Evolutionary conservation across 768 basidiomycete genomes (phyloP).

Genomic region (Suillus tomentosus): DNA sequence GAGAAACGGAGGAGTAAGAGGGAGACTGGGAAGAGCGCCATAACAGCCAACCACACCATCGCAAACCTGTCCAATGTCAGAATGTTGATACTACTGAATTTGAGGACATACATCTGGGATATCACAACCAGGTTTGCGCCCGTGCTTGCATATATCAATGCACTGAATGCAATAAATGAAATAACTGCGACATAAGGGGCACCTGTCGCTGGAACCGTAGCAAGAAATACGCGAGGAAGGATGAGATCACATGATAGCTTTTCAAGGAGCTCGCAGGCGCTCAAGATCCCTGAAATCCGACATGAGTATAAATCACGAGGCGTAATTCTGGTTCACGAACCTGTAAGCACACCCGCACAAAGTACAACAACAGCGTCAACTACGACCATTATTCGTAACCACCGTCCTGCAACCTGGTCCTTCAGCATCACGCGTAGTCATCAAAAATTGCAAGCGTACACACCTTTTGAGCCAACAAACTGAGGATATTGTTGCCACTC

Average conservation of each 20-base stretch:
- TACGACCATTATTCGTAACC: slow-evolving; percentile 64
- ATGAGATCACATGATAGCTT: slow-evolving; percentile 62
- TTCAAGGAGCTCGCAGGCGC: slow-evolving; percentile 59
- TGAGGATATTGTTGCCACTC: slow-evolving; percentile 61
- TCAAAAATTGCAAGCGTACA: slow-evolving; percentile 7
- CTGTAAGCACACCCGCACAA: slow-evolving; percentile 71
- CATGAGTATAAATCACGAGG: slow-evolving; percentile 7
- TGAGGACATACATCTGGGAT: slow-evolving; percentile 53
- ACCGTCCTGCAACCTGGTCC: slow-evolving; percentile 53
- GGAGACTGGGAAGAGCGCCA: slow-evolving; percentile 64
- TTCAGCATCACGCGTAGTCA: slow-evolving; percentile 4
- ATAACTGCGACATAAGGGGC: slow-evolving; percentile 55
- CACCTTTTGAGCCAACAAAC: slow-evolving; percentile 61
- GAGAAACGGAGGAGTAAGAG: slow-evolving; percentile 65
- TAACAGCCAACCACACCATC: slow-evolving; percentile 65
- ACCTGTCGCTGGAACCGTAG: slow-evolving; percentile 48
- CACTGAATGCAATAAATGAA: slow-evolving; percentile 50
- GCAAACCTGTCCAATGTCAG: slow-evolving; percentile 51
- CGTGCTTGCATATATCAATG: slow-evolving; percentile 58
- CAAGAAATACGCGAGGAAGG: slow-evolving; percentile 54
- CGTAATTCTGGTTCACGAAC: slow-evolving; percentile 31
- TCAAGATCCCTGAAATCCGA: slow-evolving; percentile 48
- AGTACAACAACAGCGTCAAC: slow-evolving; percentile 72
- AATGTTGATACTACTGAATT: not conserved
- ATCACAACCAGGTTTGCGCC: slow-evolving; percentile 53